These are phyloP conservation scores for Carex arenaria DNA, from an alignment of 202 grass and related monocot species.

Conservation along the genomic window DNA sequence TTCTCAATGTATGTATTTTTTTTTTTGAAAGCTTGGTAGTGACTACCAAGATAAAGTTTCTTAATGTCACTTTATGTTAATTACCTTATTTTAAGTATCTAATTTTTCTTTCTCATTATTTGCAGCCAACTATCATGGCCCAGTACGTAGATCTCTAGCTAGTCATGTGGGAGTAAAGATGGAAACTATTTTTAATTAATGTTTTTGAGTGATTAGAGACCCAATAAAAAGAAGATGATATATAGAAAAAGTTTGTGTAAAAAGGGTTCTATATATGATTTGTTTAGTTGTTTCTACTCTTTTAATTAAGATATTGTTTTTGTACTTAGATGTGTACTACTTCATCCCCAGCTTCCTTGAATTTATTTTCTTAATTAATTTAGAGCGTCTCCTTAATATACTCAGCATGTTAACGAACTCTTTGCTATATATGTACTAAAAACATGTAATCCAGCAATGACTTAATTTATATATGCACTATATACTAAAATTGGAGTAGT, in stretches of 20 bases:
- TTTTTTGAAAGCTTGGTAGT: too few relatives aligned
- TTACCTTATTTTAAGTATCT: neutral
- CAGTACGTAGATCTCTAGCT: neutral
- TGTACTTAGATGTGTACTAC: neutral
- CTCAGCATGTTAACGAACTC: neutral
- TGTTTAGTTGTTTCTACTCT: neutral
- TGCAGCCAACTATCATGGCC: neutral
- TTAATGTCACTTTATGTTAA: neutral
- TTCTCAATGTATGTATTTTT: neutral
- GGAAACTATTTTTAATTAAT: neutral
- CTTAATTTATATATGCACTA: neutral
- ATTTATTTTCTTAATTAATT: neutral
- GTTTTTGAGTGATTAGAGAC: neutral
- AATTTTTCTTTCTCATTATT: neutral
- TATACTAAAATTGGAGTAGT: neutral
- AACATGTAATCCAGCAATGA: too few relatives aligned
- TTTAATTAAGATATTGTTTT: neutral
- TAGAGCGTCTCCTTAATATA: neutral
- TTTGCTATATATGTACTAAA: too few relatives aligned
- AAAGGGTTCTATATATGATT: neutral
- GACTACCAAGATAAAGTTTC: too few relatives aligned
- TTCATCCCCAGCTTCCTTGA: neutral
- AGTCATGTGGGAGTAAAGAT: neutral
- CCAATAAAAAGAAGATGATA: neutral
- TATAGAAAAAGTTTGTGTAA: neutral